phyloP scores from a whole-genome alignment of 176 grass and related monocot genomes.

The Rhipidocladum racemiflorum region DNA sequence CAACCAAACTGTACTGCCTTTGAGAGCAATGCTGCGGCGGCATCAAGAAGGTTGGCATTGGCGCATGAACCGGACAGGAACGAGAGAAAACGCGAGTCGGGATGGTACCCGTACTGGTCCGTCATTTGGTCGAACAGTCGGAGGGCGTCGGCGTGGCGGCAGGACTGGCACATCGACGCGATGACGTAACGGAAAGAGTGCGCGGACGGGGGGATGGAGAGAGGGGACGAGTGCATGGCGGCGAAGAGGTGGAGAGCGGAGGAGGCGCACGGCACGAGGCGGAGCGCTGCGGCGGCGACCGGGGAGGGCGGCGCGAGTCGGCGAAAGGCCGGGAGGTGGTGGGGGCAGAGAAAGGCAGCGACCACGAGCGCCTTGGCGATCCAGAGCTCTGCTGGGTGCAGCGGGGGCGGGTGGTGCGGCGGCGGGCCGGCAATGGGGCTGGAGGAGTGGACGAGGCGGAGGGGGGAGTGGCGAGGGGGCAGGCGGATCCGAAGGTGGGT shows the following conservation, averaged over 20 bases:
- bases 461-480: constrained; percentile 29
- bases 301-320: constrained; percentile 18
- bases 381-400: constrained; percentile 55
- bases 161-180: constrained; percentile 31
- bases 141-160: constrained; percentile 53
- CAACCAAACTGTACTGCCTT: constrained; percentile 44
- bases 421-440: constrained; percentile 27
- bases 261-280: constrained; percentile 33
- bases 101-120: constrained; percentile 19
- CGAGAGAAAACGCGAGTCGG: constrained; percentile 53
- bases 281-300: constrained; percentile 21
- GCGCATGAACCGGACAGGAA: constrained; percentile 55
- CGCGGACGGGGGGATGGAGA: constrained; percentile 34
- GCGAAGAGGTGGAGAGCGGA: constrained; percentile 39
- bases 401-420: background rate
- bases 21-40: constrained; percentile 29
- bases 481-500: constrained; percentile 16
- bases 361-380: constrained; percentile 60
- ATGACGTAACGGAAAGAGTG: constrained; percentile 53
- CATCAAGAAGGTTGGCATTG: constrained; percentile 41
- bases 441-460: constrained; percentile 29
- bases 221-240: constrained; percentile 33
- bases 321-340: constrained; percentile 28
- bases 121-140: constrained; percentile 89
- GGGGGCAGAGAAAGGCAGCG: constrained; percentile 18